Evolutionary conservation across 1,284 basidiomycete genomes (phyloP).

Genomic region (Ustilago xerochloae): DNA sequence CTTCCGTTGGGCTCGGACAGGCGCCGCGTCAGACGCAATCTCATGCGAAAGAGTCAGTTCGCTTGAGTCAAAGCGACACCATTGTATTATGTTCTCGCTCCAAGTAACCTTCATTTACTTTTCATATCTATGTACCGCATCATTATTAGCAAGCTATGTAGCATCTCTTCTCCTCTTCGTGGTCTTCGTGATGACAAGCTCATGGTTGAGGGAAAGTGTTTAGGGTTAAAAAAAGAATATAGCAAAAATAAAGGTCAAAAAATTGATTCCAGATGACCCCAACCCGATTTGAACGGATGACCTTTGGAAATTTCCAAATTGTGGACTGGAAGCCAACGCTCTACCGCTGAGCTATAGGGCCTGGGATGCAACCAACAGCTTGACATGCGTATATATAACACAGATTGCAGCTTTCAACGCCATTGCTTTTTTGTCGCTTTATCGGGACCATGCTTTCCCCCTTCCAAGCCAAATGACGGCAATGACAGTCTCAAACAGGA

Average conservation of each 20-base stretch:
- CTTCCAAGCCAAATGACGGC: no score
- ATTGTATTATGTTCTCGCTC: not conserved
- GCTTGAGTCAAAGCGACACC: conserved; percentile 3
- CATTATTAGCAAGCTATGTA: no score
- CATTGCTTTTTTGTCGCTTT: no score
- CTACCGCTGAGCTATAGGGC: conserved; percentile 54
- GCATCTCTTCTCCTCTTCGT: no score
- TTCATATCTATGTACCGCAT: no score
- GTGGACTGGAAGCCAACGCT: conserved; percentile 50
- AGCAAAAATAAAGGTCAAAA: conserved; percentile 2
- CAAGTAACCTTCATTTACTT: no score
- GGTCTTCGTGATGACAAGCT: no score
- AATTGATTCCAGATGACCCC: conserved; percentile 32
- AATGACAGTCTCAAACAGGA: no score
- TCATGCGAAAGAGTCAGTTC: conserved; percentile 75
- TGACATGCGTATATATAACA: not conserved
- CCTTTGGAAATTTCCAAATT: conserved; percentile 43
- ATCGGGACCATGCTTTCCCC: no score
- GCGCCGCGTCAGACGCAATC: conserved; percentile 81
- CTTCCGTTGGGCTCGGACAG: conserved; percentile 75
- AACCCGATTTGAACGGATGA: conserved; percentile 53
- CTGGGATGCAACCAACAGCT: not conserved
- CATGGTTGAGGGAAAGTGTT: no score
- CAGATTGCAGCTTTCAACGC: no score
- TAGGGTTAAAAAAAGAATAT: not conserved